phyloP scores from a whole-genome alignment of 1,139 yeast species.

The Zygosaccharomyces pseudobailii region DNA sequence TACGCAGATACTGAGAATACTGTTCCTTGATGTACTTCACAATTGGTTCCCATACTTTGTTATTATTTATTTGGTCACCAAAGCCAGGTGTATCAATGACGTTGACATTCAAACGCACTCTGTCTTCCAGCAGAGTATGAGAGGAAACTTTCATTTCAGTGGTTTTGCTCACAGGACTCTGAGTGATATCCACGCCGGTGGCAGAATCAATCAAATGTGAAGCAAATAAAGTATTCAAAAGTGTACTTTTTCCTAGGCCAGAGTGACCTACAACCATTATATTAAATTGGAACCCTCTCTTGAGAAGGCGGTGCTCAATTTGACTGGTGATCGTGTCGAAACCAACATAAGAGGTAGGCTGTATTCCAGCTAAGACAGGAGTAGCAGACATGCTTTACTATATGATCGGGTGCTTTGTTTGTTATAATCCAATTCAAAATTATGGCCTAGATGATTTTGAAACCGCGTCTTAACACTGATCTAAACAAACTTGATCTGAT shows the following conservation, averaged over 20 bases:
- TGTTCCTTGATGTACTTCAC: conserved; percentile 95
- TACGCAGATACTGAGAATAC: conserved; percentile 86
- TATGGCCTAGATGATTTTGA: not conserved
- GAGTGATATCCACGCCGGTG: conserved; percentile 47
- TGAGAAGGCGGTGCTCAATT: conserved; percentile 85
- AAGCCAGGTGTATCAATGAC: conserved; percentile 97
- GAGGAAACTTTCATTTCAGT: conserved; percentile 77
- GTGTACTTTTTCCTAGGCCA: conserved; percentile 90
- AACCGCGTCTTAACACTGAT: not conserved
- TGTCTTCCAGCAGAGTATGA: conserved; percentile 73
- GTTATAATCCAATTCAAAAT: not conserved
- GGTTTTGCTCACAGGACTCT: conserved; percentile 78
- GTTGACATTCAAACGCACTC: conserved; percentile 78
- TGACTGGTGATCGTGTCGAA: conserved; percentile 95
- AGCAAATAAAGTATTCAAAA: conserved; percentile 84
- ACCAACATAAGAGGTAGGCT: conserved; percentile 69
- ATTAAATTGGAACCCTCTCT: conserved; percentile 91
- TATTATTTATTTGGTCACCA: conserved; percentile 95
- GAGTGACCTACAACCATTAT: conserved; percentile 92
- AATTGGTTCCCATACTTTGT: conserved; percentile 95
- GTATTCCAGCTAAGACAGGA: conserved; percentile 10
- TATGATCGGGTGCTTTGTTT: not conserved
- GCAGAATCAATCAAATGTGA: conserved; percentile 68
- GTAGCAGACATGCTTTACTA: conserved; percentile 5
- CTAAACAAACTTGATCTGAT: not conserved